Conservation (phyloP, 192 early-diverging fungal genomes). For the Gaertneriomyces sp. region DNA sequence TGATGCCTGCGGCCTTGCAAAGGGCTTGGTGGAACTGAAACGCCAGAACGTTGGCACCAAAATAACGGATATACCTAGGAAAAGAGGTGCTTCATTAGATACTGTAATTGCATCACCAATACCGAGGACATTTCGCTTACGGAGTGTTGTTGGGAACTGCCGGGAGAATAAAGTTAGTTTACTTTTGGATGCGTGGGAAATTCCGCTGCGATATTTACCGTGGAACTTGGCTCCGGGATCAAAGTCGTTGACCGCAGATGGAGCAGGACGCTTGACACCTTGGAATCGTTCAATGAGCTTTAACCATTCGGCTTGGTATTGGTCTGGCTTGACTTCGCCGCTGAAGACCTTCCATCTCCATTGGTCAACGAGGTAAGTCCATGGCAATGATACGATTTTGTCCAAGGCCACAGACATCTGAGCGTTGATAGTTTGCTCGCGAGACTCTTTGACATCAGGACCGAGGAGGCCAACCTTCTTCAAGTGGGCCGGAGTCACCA, state of each 20-base stretch:
- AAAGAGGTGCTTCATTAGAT: no score
- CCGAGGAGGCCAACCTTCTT: conserved; percentile 29
- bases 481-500: conserved; percentile 25
- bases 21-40: conserved; percentile 31
- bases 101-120: no score
- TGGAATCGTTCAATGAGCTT: conserved; percentile 20
- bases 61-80: conserved; percentile 40
- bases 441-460: conserved; percentile 1
- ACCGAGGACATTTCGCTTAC: no score
- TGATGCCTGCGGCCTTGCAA: conserved; percentile 23
- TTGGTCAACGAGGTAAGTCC: conserved; percentile 32
- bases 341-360: conserved; percentile 31
- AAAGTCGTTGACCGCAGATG: conserved; percentile 20
- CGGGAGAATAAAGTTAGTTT: background rate
- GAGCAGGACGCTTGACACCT: conserved; percentile 24
- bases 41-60: conserved; percentile 26
- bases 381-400: conserved; percentile 32
- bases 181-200: background rate
- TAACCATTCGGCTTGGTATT: conserved; percentile 29
- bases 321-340: conserved; percentile 21
- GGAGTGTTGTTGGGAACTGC: conserved; percentile 16
- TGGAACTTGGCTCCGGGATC: conserved; percentile 34
- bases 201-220: background rate
- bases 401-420: conserved; percentile 34
- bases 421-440: conserved; percentile 30